Percentiles rank a stretch among this genome's conserved stretches.
Evolutionary conservation across 225 moss, liverwort and hornwort genomes (phyloP).

Genomic region (Polytrichum formosum): DNA sequence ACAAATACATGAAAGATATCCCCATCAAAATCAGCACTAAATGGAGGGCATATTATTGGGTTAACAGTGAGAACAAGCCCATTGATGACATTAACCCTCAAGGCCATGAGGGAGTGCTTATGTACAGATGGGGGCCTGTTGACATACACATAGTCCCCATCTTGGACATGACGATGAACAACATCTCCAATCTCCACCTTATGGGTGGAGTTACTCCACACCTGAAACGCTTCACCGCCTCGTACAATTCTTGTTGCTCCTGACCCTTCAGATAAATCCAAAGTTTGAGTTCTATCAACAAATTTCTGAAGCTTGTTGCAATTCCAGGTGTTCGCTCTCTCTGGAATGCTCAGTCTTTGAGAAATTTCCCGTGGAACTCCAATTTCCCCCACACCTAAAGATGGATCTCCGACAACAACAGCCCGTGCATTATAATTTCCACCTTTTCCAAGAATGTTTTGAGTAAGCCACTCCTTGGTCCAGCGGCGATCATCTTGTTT

Average conservation of each 20-base stretch:
- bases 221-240: constrained; percentile 16
- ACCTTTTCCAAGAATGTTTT: constrained; percentile 55
- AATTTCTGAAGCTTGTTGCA: constrained; percentile 23
- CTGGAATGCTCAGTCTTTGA: constrained; percentile 47
- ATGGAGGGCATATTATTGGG: constrained; percentile 82
- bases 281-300: constrained; percentile 21
- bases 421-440: constrained; percentile 57
- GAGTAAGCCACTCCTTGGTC: constrained; percentile 65
- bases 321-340: constrained; percentile 43
- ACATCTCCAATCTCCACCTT: constrained; percentile 65
- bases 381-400: constrained; percentile 49
- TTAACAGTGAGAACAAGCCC: constrained; percentile 68
- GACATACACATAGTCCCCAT: constrained; percentile 79
- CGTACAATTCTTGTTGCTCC: constrained; percentile 13
- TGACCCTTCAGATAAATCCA: constrained; percentile 23
- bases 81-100: constrained; percentile 58
- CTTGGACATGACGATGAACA: constrained; percentile 59
- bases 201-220: constrained; percentile 16
- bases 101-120: constrained; percentile 82
- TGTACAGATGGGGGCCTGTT: constrained; percentile 90
- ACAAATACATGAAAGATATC: constrained; percentile 79
- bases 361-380: constrained; percentile 65
- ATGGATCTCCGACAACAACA: constrained; percentile 70
- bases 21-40: constrained; percentile 89
- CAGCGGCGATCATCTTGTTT: constrained; percentile 58